Evolutionary conservation across 108 stramenopile species (phyloP).

Genomic region (Aurantiochytrium sp.): DNA sequence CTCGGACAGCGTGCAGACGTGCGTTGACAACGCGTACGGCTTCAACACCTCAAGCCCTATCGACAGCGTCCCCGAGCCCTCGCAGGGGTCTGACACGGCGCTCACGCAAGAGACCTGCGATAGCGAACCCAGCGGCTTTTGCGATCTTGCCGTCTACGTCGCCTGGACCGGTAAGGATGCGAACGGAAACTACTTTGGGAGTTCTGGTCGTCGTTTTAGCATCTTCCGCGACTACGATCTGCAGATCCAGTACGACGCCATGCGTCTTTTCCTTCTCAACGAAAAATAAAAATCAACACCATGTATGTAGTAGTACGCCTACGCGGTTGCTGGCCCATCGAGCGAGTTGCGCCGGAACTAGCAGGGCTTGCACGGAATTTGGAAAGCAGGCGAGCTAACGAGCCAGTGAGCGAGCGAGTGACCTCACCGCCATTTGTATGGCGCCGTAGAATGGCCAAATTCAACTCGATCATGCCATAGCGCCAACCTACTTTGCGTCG

Average conservation of each 20-base stretch:
- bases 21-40: neutral
- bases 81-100: neutral
- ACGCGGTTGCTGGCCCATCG: too few species aligned
- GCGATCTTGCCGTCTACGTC: slow-evolving; percentile 31
- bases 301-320: too few species aligned
- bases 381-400: too few species aligned
- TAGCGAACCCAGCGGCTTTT: neutral
- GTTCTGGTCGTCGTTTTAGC: neutral
- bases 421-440: too few species aligned
- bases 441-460: too few species aligned
- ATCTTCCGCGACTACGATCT: slow-evolving; percentile 6
- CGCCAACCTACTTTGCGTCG: too few species aligned
- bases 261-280: neutral
- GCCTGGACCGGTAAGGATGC: slow-evolving; percentile 33
- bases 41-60: neutral
- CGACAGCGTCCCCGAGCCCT: neutral
- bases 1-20: neutral
- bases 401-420: too few species aligned
- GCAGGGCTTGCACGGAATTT: too few species aligned
- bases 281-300: too few species aligned
- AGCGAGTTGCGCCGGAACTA: too few species aligned
- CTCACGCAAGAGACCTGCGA: neutral
- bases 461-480: too few species aligned
- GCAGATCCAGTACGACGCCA: neutral
- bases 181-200: slow-evolving; percentile 26